Base-by-base conservation (phyloP, 2,329 filamentous ascomycete genomes). In the Epichloe glyceriae region DNA sequence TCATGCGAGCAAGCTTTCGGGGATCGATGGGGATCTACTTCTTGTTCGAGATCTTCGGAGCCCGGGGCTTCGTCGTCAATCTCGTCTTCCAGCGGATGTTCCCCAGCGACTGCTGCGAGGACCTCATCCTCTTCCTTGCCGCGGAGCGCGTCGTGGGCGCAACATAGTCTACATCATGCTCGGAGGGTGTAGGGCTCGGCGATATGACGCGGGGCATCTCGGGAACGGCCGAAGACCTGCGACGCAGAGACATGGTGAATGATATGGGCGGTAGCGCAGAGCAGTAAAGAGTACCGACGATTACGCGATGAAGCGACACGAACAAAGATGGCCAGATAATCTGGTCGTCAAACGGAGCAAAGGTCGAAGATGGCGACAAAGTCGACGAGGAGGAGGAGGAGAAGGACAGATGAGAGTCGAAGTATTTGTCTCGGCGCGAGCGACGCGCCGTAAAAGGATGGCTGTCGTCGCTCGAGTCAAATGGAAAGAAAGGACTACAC, bases 201-300 rank as follows among this genome's bases (percentile, higher is more conserved):
- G 88, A 94, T 59, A 93, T 94, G 58, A 96, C 86, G 62, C 88
- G 84, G 61, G 89, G 89, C 51, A 85, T 93, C 52, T 78, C 78
- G 52, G 90, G 89, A 52, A 93, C 73, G 58, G 73, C 67, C 10
- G 30, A 22, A 4, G 48, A 22, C 54, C 78, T 72, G 49, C 68
- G 66, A 52, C 70, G 73, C 53, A 72, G 63, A 51, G 78, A 73
- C 71, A 83, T 80, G 61, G 64, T 62, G 65, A 68, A 70, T 8
- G 70, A 67, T 54, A 85, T 85, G 39, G 78, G 76, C 45, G 82
- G 81, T 2, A 86, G 74, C 40, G 73, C 70, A 52, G 81, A 72
- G 46, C 69, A 68, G 57, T 68, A 67, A 60, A 84, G 70, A 58
- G 75, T 72, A 56, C 83, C 83, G 57, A 74, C 70, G 55, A 83